phyloP scores from a whole-genome alignment of 2,329 filamentous ascomycete genomes.

The Fusarium sp. region DNA sequence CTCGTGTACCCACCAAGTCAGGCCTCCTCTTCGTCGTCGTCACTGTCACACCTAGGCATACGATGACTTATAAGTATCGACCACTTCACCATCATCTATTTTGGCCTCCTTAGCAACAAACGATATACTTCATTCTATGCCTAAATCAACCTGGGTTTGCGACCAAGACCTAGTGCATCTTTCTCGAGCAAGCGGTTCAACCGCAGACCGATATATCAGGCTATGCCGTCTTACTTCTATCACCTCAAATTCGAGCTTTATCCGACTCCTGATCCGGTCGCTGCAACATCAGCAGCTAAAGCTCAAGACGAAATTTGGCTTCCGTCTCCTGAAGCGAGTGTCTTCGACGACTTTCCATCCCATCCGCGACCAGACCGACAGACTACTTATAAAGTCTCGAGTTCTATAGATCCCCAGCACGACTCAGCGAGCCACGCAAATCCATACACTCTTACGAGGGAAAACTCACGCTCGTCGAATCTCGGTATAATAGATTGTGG shows the following conservation, averaged over 20 bases:
- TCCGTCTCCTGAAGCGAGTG: constrained; percentile 58
- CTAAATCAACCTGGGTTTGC: not conserved
- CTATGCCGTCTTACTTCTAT: constrained; percentile 72
- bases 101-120: constrained; percentile 37
- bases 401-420: not conserved
- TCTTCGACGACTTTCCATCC: constrained; percentile 67
- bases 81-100: constrained; percentile 17
- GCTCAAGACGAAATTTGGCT: constrained; percentile 57
- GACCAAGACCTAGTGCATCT: not conserved
- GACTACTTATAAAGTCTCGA: constrained; percentile 25
- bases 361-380: constrained; percentile 52
- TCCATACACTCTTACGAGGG: not conserved
- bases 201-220: constrained; percentile 35
- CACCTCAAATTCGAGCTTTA: constrained; percentile 76
- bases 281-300: constrained; percentile 13
- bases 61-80: constrained; percentile 23
- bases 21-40: not conserved
- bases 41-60: constrained; percentile 11
- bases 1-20: not conserved
- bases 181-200: not conserved
- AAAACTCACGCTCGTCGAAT: constrained; percentile 27
- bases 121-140: not conserved
- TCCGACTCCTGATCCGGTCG: constrained; percentile 54
- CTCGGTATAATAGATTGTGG: constrained; percentile 62
- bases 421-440: not conserved